A percentile compares a stretch with the other conserved stretches of the same genome.
phyloP scores from a whole-genome alignment of 805 yeast genomes.

The Candida taoyuanica region DNA sequence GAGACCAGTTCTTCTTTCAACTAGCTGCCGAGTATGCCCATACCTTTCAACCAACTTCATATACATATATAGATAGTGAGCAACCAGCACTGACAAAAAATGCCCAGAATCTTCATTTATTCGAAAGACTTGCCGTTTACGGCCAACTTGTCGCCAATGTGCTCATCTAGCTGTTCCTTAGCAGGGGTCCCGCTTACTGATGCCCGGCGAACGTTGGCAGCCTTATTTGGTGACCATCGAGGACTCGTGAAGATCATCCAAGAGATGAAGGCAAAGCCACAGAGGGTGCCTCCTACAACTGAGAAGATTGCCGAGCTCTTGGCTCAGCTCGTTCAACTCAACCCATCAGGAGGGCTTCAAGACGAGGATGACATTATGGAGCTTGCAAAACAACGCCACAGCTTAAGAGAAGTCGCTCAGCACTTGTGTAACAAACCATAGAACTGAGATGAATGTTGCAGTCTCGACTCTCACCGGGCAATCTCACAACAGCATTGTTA shows the following conservation, averaged over 20 bases:
- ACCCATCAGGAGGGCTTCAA: slow-evolving; percentile 6
- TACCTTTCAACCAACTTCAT: background rate
- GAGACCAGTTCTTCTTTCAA: slow-evolving; percentile 5
- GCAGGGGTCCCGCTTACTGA: background rate
- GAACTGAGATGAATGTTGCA: no score
- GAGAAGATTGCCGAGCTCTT: no score
- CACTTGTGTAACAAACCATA: no score
- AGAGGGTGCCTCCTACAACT: slow-evolving; percentile 1
- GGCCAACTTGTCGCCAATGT: slow-evolving; percentile 7
- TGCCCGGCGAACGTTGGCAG: slow-evolving; percentile 5
- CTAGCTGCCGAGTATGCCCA: slow-evolving; percentile 9
- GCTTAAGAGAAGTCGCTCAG: slow-evolving; percentile 3
- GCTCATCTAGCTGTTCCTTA: slow-evolving; percentile 1
- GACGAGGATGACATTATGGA: slow-evolving; percentile 6
- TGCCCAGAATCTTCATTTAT: no score
- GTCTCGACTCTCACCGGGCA: no score
- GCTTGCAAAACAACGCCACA: slow-evolving; percentile 2
- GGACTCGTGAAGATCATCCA: slow-evolving; percentile 9
- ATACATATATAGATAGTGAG: no score
- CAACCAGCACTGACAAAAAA: no score
- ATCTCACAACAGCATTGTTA: no score
- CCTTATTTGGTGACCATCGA: slow-evolving; percentile 6
- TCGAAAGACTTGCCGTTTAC: background rate
- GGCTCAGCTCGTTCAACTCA: no score
- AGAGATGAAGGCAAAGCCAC: background rate